Conservation (phyloP, 495 filamentous ascomycete species). For the Hypomontagnella submonticulosa region DNA sequence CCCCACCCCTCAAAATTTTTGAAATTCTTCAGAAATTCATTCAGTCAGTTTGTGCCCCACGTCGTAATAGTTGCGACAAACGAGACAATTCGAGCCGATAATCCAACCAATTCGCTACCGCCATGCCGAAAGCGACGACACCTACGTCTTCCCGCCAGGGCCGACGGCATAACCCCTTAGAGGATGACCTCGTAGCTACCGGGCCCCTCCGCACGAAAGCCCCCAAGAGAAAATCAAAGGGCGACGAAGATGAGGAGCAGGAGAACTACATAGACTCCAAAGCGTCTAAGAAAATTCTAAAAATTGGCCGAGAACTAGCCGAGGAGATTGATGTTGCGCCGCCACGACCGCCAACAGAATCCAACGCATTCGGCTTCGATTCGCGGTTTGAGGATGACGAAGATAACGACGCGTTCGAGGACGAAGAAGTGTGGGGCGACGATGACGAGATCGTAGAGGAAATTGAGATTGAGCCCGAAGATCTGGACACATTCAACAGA, state of each 20-base stretch:
- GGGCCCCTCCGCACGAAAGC: conserved; percentile 68
- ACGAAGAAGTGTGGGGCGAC: conserved; percentile 70
- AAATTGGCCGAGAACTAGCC: conserved; percentile 82
- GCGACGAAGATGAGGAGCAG: conserved; percentile 69
- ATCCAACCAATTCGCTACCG: conserved; percentile 6
- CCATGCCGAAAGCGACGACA: conserved; percentile 65
- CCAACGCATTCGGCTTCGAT: conserved; percentile 58
- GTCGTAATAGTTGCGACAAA: conserved; percentile 21
- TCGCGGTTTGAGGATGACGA: conserved; percentile 51
- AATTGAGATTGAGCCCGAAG: conserved; percentile 87
- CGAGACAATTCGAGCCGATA: conserved; percentile 5
- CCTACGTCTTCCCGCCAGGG: conserved; percentile 50
- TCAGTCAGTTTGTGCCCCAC: conserved; percentile 38
- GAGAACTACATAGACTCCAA: conserved; percentile 84
- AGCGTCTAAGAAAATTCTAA: conserved; percentile 85
- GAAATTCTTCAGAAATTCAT: conserved; percentile 37
- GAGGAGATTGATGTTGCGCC: conserved; percentile 70
- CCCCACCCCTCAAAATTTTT: conserved; percentile 43
- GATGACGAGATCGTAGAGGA: conserved; percentile 81
- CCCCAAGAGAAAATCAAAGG: conserved; percentile 63
- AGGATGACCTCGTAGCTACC: conserved; percentile 74
- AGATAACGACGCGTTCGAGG: conserved; percentile 57
- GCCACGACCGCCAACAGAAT: conserved; percentile 33
- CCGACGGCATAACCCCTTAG: conserved; percentile 74
- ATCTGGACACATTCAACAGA: conserved; percentile 88